Evolutionary conservation across 148 eudicot species (phyloP).

Genomic region (Fagopyrum tataricum): DNA sequence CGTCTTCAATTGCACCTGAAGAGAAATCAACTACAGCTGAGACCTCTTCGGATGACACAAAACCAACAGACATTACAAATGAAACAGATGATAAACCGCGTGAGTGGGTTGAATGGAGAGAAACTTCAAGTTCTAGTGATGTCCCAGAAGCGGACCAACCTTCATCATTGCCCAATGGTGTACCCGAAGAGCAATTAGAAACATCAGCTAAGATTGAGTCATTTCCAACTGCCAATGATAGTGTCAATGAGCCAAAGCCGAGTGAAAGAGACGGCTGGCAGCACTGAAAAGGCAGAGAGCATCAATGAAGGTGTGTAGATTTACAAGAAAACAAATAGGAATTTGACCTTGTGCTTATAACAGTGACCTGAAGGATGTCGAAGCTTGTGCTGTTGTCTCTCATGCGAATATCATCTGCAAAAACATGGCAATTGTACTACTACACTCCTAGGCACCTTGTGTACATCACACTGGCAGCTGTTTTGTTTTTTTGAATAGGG

Average conservation of each 20-base stretch:
- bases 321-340: neutral
- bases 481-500: neutral
- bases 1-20: slow-evolving; percentile 9
- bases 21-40: slow-evolving; percentile 14
- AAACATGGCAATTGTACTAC: slow-evolving; percentile 1
- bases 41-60: slow-evolving; percentile 6
- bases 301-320: slow-evolving; percentile 9
- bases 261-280: neutral
- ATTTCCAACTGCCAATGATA: neutral
- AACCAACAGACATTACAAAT: slow-evolving; percentile 11
- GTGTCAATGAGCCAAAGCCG: neutral
- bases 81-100: slow-evolving; percentile 36
- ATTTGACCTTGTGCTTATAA: slow-evolving; percentile 6
- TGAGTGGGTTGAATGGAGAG: slow-evolving; percentile 87
- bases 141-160: slow-evolving; percentile 24
- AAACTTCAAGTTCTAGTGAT: slow-evolving; percentile 41
- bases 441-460: slow-evolving; percentile 7
- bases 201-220: neutral
- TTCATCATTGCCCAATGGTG: slow-evolving; percentile 32
- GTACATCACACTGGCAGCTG: slow-evolving; percentile 5
- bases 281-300: neutral
- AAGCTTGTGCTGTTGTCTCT: neutral
- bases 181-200: slow-evolving; percentile 23
- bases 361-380: neutral
- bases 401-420: neutral